Base-by-base conservation (phyloP, 495 filamentous ascomycete species). In the Tetracladium setigerum region DNA sequence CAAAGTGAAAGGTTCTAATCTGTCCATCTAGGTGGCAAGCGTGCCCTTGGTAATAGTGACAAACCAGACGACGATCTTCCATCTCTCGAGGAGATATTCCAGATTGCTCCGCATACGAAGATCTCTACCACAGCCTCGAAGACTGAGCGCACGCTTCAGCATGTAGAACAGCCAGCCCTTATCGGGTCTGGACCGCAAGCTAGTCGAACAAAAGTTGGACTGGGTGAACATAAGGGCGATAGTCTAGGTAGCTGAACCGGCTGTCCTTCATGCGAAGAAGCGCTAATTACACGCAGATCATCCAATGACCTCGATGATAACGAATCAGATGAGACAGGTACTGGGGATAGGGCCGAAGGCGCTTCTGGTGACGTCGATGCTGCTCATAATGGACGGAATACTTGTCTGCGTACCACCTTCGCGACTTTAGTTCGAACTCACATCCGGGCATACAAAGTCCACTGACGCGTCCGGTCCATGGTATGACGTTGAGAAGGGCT, bases 231-330 rank as follows among this genome's bases (percentile, higher is more conserved):
- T 24, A 35, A 52, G 35, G 27, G 41, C 22, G 49, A 18, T 39
- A 40, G 41, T 52, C 41, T 7, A 46, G 49, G 49, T 41, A 46
- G 37, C 34, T 41, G 12, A 35, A 52, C 24, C 27, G 35, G 41
- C 42, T 41, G 11, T 40, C 42, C 15, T 34, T 41, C 34, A 33
- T 52, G 16, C 34, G 22, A 9, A 52, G 35, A 46, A 46, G 42
- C 42, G 41, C 47, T 50, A 38, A 50, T 50, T 17, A 44, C 38
- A 50, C 24, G 17, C 47, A 44, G 49, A 52, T 52, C 34, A 52
- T n/a, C 35, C 49, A 40, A 24, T 52, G 30, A 40, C 46, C 49
- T 52, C 37, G 49, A 52, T 46, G 22, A 52, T 41, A 22, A 50
- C 48, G 30, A 46, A 1, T n/a, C 15, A 41, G 35, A 33, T 46